phyloP scores from a whole-genome alignment of 2,329 filamentous ascomycete genomes.

The Xylariomycetidae sp. region DNA sequence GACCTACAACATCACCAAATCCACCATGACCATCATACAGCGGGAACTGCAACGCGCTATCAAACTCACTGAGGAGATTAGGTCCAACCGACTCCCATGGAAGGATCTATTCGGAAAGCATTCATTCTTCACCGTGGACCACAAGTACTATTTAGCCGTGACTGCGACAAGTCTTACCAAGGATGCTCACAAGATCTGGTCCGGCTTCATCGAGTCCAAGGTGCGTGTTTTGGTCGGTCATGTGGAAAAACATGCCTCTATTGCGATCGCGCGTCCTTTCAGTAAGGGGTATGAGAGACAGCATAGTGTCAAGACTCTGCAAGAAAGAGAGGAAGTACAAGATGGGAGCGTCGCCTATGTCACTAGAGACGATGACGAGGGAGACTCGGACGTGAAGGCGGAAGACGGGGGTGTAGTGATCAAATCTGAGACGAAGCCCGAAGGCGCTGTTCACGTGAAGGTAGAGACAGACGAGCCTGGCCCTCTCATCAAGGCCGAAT shows the following conservation, averaged over 20 bases:
- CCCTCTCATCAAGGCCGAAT: conserved; percentile 10
- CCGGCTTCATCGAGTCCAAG: conserved; percentile 90
- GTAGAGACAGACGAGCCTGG: conserved; percentile 16
- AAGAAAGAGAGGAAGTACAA: conserved; percentile 48
- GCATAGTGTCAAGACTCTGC: conserved; percentile 60
- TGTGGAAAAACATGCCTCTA: conserved; percentile 74
- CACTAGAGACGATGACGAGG: conserved; percentile 24
- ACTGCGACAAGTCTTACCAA: conserved; percentile 77
- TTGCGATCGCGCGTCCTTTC: conserved; percentile 83
- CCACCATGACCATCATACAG: conserved; percentile 79
- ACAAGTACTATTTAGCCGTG: conserved; percentile 93
- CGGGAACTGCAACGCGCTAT: conserved; percentile 75
- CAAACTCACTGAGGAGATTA: conserved; percentile 74
- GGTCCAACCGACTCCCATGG: conserved; percentile 73
- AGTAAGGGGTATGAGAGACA: conserved; percentile 86
- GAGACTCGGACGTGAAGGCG: conserved; percentile 20
- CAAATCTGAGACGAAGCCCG: conserved; percentile 7
- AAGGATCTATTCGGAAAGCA: conserved; percentile 85
- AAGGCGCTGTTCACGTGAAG: conserved; percentile 34
- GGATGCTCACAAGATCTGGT: conserved; percentile 82
- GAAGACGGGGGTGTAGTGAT: conserved; percentile 18
- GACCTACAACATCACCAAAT: conserved; percentile 87
- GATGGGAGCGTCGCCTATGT: conserved; percentile 47
- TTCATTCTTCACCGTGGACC: conserved; percentile 86
- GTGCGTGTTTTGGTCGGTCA: conserved; percentile 79